Evolutionary conservation across 148 eudicot genomes (phyloP), one percentile per base, ranked within the genome.

Genomic region (Camellia japonica): DNA sequence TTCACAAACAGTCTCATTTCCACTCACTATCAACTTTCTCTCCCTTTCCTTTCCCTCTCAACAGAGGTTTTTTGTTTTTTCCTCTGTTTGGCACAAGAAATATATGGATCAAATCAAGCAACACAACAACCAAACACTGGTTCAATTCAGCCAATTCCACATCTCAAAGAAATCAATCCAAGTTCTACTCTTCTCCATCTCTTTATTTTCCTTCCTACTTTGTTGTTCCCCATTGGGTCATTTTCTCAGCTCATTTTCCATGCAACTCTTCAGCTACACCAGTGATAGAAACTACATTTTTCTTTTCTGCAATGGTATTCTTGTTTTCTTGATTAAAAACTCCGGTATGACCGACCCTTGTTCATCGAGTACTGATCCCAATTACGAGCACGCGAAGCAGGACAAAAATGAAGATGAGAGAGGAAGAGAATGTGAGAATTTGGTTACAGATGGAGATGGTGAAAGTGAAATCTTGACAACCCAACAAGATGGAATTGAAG

Each of bases 251-350:
- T 46, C 66, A 44, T 5, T 76, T 19, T 30, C 38, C 38, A 30
- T 30, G 38, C 38, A 30, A 30, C 38, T 30, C 38, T 76, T 76
- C 41, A 82, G 73, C 63, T 84, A 78, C 64, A 80, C 58, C 60
- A 42, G 82, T 84, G 89, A 86, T 56, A 88, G 93, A 75, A 88
- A 88, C 80, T 83, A 83, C 79, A 79, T 88, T 68, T 90, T 90
- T 83, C 86, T 90, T 65, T 74, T 90, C 15, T 90, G 88, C 75
- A 88, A 90, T 82, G 89, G 93, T 49, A 84, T 90, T 69, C 81
- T 87, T 7, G 87, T 85, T 6, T 65, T 89, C 68, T 66, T 89
- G 30, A 86, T 90, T 4, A 84, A 64, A 46, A 81, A 79, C n/a
- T 84, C 90, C 16, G 62, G 80, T 61, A 68, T 64, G 7, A 52